These are phyloP conservation scores for Centrapalus pauciflorus DNA, from an alignment of 129 eudicot genomes.

Conservation along the genomic window DNA sequence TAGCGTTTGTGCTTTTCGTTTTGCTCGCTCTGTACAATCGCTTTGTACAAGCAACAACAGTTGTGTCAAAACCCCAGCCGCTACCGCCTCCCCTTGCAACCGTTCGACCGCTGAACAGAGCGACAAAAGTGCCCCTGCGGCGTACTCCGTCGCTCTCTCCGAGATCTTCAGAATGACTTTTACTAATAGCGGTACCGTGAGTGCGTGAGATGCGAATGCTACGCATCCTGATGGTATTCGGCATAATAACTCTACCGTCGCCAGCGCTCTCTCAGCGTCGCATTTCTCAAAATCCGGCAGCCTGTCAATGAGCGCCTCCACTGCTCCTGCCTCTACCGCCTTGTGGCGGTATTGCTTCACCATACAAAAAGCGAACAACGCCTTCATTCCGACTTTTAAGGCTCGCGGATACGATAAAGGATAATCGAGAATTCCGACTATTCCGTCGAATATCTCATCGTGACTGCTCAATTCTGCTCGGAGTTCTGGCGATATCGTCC, in stretches of 20 bases:
- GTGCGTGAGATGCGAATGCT: slow-evolving; percentile 80
- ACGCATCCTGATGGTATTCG: slow-evolving; percentile 69
- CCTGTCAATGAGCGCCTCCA: slow-evolving; percentile 61
- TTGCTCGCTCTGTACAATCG: slow-evolving; percentile 86
- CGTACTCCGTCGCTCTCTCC: slow-evolving; percentile 94
- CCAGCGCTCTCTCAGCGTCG: slow-evolving; percentile 91
- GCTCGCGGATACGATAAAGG: slow-evolving; percentile 72
- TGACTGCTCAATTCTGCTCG: slow-evolving; percentile 45
- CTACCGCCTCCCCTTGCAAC: slow-evolving; percentile 71
- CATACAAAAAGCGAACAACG: slow-evolving; percentile 67
- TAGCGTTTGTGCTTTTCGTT: slow-evolving; percentile 87
- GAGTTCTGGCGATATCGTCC: slow-evolving; percentile 68
- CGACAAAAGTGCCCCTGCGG: slow-evolving; percentile 84
- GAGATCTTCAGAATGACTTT: slow-evolving; percentile 67
- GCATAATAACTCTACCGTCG: slow-evolving; percentile 82
- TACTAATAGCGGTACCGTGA: slow-evolving; percentile 72
- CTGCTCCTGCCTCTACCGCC: slow-evolving; percentile 86
- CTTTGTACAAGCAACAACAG: slow-evolving; percentile 81
- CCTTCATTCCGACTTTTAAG: slow-evolving; percentile 70
- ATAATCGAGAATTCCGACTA: slow-evolving; percentile 51
- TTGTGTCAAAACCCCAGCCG: slow-evolving; percentile 90
- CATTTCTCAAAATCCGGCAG: slow-evolving; percentile 78
- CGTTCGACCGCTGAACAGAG: slow-evolving; percentile 66
- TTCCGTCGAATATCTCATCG: slow-evolving; percentile 61
- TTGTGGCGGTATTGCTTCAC: slow-evolving; percentile 78